These are phyloP conservation scores for Alternaria postmessia DNA, from an alignment of 2,329 filamentous ascomycete genomes.

Conservation along the genomic window DNA sequence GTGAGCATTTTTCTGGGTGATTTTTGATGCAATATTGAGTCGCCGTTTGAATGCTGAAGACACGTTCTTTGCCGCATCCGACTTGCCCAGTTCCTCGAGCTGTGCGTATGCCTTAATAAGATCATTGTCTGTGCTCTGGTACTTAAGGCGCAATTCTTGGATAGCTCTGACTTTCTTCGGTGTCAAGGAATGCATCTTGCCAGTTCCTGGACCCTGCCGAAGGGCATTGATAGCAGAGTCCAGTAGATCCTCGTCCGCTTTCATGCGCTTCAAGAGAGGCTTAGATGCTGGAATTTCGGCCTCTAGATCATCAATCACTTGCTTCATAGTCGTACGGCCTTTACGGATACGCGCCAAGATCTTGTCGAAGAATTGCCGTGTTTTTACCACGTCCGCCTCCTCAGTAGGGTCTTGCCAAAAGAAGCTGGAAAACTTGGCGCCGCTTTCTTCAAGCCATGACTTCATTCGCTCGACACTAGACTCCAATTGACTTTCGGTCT, in stretches of 20 bases:
- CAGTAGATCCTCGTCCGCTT: constrained; percentile 34
- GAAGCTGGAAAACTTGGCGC: constrained; percentile 34
- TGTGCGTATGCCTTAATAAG: constrained; percentile 25
- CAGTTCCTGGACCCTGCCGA: constrained; percentile 13
- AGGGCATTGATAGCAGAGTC: constrained; percentile 23
- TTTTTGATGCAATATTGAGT: constrained; percentile 30
- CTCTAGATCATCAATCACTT: constrained; percentile 36
- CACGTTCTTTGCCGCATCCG: constrained; percentile 9
- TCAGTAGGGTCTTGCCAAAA: constrained; percentile 47
- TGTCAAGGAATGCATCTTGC: constrained; percentile 10
- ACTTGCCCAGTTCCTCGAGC: constrained; percentile 20
- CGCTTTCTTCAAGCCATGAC: constrained; percentile 39
- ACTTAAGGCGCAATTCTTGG: constrained; percentile 21
- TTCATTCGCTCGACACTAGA: constrained; percentile 42
- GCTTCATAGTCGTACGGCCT: constrained; percentile 31
- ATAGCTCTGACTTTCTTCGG: constrained; percentile 20
- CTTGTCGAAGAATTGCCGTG: constrained; percentile 31
- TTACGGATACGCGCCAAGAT: constrained; percentile 29
- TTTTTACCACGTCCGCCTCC: constrained; percentile 31
- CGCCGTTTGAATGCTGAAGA: constrained; percentile 30
- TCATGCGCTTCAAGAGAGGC: constrained; percentile 35
- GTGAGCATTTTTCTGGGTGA: constrained; percentile 38
- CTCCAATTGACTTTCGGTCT: constrained; percentile 19
- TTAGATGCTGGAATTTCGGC: constrained; percentile 38
- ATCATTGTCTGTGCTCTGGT: constrained; percentile 30